These are phyloP conservation scores for Citrullus colocynthis DNA, from an alignment of 306 rosid species.

Conservation along the genomic window DNA sequence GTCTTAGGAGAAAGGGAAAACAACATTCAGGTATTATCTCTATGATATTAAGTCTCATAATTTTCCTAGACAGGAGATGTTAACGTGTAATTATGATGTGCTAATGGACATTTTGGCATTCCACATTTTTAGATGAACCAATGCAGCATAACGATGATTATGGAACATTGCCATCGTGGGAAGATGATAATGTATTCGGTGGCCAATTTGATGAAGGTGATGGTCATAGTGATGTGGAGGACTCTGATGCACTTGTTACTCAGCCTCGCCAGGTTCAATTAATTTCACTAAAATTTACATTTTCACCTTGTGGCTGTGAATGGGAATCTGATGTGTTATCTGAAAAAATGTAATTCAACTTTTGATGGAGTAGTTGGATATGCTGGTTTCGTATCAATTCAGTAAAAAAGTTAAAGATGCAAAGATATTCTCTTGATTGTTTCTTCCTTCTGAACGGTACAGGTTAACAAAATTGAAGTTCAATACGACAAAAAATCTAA, in stretches of 20 bases:
- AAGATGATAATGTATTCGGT: slow-evolving; percentile 38
- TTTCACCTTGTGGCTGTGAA: not conserved
- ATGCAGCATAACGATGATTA: slow-evolving; percentile 35
- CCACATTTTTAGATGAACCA: slow-evolving; percentile 33
- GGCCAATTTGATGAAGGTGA: slow-evolving; percentile 50
- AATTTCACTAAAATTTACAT: not conserved
- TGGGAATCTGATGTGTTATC: not conserved
- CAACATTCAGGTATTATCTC: slow-evolving; percentile 44
- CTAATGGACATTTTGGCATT: not conserved
- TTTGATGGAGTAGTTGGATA: not conserved
- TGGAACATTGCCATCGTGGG: slow-evolving; percentile 48
- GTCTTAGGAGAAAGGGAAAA: slow-evolving; percentile 51
- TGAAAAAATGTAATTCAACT: not conserved
- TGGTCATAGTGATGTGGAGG: slow-evolving; percentile 56
- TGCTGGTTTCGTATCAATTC: not conserved
- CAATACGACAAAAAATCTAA: slow-evolving; percentile 88
- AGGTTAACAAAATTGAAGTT: slow-evolving; percentile 90
- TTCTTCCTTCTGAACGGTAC: slow-evolving; percentile 16
- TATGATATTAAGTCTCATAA: not conserved
- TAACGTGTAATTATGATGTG: not conserved
- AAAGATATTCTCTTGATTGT: slow-evolving; percentile 9
- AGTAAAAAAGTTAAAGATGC: not conserved
- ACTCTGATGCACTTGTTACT: slow-evolving; percentile 51
- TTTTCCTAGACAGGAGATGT: not conserved
- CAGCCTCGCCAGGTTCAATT: slow-evolving; percentile 82